Evolutionary conservation across 1,139 yeast species (phyloP), one percentile per base, ranked within the genome.

Genomic region (Debaryomycetaceae sp.): DNA sequence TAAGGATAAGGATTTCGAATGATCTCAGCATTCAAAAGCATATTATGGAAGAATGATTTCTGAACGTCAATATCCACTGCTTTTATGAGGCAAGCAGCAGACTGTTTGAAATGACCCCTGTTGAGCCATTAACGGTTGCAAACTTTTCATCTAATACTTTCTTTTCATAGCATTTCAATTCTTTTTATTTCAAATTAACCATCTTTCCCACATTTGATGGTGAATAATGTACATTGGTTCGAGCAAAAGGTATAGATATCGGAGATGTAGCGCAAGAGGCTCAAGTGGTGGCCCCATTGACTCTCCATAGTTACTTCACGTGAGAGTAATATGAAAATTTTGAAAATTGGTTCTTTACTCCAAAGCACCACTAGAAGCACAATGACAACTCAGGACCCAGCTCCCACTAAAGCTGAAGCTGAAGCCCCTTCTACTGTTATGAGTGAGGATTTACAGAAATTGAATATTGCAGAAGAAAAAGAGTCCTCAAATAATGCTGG

Each of bases 401-500:
- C 24, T 17, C 7, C 39, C n/a, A 17, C 9, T 2, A 14, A 22
- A n/a, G 27, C 35, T 5, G 24, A 22, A 20, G 27, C 35, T 5
- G 36, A 6, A 27, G 36, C 8, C 4, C 24, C 24, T n/a, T 9
- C 22, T 35, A 17, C 22, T 24, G 20, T 13, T 13, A 11, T 38
- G 3, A 24, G 27, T 13, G 33, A 35, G 37, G 13, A 9, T 5
- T 14, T 40, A 5, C 14, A 40, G 34, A 24, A 35, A 6, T 34
- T 34, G 24, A 35, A 34, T 11, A 24, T 34, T 13, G 38, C 13
- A 17, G 33, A 34, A 8, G 13, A 27, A 13, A 36, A 22, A 22
- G 41, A 39, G 13, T 24, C 11, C 13, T 39, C 11, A 34, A 40
- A 40, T 3, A 42, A 34, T 6, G 49, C 40, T 9, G 40, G 24